Base-by-base conservation (phyloP, 73 alveolate genomes). In the Symbiodinium natans region DNA sequence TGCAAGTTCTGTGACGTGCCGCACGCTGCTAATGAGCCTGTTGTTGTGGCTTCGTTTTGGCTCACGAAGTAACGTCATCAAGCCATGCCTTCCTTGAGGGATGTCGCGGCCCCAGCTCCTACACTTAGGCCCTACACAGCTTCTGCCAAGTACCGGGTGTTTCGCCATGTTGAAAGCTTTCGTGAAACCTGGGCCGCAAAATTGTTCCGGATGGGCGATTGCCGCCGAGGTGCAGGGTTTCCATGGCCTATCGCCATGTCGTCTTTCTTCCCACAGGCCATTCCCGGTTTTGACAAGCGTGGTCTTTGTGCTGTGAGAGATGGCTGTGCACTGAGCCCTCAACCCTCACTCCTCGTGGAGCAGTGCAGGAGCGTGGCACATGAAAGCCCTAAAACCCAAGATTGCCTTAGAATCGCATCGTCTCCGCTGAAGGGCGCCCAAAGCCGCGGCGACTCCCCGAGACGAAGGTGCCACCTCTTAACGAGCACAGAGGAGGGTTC, bases 231-330 rank as follows among this genome's bases (percentile, higher is more conserved):
- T 29, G 80, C 36, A 29, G 80, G 80, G 80, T 36, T 63, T 23
- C 80, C 36, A 63, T 63, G 80, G 80, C 80, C 80, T 23, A 63
- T 63, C 31, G 80, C 36, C 80, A 63, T 63, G 80, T 63, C 80
- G 33, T 63, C 80, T 29, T 63, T 63, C 80, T 63, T 63, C 36
- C 80, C 80, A 9, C 80, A 63, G 80, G 80, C 80, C n/a, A n/a
- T n/a, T 52, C 71, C 36, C 13, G 80, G 36, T 3, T 9, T 5
- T 63, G 17, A 63, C 25, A 52, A 0, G 77, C 2, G 77, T 63
- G 77, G 36, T 5, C 6, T 27, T 59, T 9, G 77, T 15, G 31
- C 38, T 5, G 63, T 17, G 19, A 48, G 63, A n/a, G n/a, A n/a
- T n/a, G n/a, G n/a, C n/a, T n/a, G n/a, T n/a, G n/a, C n/a, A n/a